Evolutionary conservation across 495 filamentous ascomycete species (phyloP).

Genomic region (Platismatia glauca): DNA sequence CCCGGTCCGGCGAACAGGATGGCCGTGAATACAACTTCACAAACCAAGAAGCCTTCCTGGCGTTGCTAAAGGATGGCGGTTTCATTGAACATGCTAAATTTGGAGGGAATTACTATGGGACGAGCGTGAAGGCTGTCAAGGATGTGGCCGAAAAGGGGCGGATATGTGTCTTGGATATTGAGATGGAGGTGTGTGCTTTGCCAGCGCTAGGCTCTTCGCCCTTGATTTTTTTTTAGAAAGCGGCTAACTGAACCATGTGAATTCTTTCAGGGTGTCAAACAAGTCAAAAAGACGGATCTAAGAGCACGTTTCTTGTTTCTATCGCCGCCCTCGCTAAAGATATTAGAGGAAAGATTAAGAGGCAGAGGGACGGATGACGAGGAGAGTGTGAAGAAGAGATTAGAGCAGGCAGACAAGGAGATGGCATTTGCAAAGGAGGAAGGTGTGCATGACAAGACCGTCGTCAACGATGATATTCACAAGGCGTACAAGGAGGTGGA

Average conservation of each 20-base stretch:
- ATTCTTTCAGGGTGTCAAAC: conserved; percentile 68
- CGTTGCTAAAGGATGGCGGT: conserved; percentile 56
- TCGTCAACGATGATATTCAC: conserved; percentile 87
- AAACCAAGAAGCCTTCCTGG: conserved; percentile 56
- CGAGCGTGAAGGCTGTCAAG: conserved; percentile 64
- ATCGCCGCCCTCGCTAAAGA: conserved; percentile 65
- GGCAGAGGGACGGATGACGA: conserved; percentile 80
- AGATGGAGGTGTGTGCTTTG: conserved; percentile 62
- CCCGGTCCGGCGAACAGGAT: conserved; percentile 65
- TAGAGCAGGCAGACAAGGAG: conserved; percentile 73
- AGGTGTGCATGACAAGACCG: conserved; percentile 72
- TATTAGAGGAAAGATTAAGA: conserved; percentile 66
- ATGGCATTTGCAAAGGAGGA: conserved; percentile 65
- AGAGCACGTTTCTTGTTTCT: conserved; percentile 80
- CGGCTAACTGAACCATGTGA: conserved; percentile 3
- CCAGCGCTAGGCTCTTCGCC: neutral
- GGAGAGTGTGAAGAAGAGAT: conserved; percentile 61
- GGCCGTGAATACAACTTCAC: conserved; percentile 79
- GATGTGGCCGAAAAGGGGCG: conserved; percentile 52
- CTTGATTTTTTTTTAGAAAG: neutral
- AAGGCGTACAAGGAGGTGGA: conserved; percentile 71
- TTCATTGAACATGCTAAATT: conserved; percentile 90
- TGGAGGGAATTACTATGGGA: conserved; percentile 84
- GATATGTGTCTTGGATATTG: conserved; percentile 60
- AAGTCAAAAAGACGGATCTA: conserved; percentile 70